These are phyloP conservation scores for Lipomyces lipofer DNA, from an alignment of 805 yeast species.

Conservation along the genomic window DNA sequence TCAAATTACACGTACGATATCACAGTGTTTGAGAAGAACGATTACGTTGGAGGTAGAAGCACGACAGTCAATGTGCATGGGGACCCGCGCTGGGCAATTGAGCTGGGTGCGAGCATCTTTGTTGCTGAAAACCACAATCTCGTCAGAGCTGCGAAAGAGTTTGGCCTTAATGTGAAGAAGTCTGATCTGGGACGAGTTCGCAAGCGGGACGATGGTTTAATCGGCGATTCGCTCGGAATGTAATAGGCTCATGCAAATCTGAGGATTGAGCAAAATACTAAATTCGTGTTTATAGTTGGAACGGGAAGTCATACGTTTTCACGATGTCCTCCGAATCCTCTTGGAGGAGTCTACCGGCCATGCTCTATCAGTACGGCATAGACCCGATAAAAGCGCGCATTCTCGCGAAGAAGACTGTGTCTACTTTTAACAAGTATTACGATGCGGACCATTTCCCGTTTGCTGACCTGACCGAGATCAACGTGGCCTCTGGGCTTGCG, in stretches of 20 bases:
- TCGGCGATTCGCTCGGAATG: conserved; percentile 45
- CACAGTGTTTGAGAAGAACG: conserved; percentile 46
- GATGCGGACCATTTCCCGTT: conserved; percentile 44
- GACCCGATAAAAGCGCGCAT: conserved; percentile 35
- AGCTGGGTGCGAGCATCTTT: conserved; percentile 51
- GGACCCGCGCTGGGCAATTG: conserved; percentile 38
- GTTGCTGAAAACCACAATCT: conserved; percentile 46
- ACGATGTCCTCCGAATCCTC: conserved; percentile 14
- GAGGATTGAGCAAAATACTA: not conserved
- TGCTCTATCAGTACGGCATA: conserved; percentile 41
- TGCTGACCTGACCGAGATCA: conserved; percentile 32
- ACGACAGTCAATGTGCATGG: conserved; percentile 42
- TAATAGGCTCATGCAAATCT: conserved; percentile 6
- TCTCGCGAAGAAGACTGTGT: conserved; percentile 33
- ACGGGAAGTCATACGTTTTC: conserved; percentile 21
- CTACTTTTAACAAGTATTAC: conserved; percentile 40
- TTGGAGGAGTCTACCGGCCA: conserved; percentile 28
- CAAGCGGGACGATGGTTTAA: conserved; percentile 23
- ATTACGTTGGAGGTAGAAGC: conserved; percentile 50
- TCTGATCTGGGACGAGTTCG: conserved; percentile 26
- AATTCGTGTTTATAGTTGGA: conserved; percentile 20
- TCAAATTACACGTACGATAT: conserved; percentile 42
- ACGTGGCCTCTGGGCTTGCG: conserved; percentile 36
- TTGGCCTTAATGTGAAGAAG: conserved; percentile 37
- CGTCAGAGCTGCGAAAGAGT: conserved; percentile 42